A percentile compares a stretch with the other conserved stretches of the same genome.
These are phyloP conservation scores for Leptographium radiaticola DNA, from an alignment of 2,329 filamentous ascomycete species.

Conservation along the genomic window DNA sequence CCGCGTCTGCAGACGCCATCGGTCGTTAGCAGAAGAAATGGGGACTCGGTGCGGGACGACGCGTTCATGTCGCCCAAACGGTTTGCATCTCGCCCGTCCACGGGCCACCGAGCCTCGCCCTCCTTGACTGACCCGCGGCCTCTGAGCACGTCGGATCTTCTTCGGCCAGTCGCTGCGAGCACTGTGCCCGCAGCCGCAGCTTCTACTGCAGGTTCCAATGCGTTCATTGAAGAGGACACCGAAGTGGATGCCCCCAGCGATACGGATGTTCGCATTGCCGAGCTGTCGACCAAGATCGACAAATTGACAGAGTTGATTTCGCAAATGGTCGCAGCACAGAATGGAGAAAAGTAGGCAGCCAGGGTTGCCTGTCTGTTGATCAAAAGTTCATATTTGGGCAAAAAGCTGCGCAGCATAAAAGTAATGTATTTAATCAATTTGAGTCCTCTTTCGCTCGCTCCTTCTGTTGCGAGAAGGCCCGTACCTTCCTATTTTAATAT, in stretches of 20 bases:
- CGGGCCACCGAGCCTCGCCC: conserved; percentile 1
- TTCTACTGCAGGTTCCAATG: background rate
- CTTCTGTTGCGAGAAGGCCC: background rate
- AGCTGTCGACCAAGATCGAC: conserved; percentile 45
- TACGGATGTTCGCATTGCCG: conserved; percentile 32
- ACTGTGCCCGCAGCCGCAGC: background rate
- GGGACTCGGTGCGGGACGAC: background rate
- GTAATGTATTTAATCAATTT: background rate
- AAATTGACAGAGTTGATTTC: conserved; percentile 40
- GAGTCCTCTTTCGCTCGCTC: background rate
- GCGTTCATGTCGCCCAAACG: conserved; percentile 3
- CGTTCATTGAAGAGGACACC: conserved; percentile 9
- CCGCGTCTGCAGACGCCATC: conserved; percentile 17
- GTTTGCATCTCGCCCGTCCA: conserved; percentile 1
- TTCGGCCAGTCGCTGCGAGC: background rate
- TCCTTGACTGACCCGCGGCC: conserved; percentile 3
- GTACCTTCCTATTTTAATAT: background rate
- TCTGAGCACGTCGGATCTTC: conserved; percentile 7
- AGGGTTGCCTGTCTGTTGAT: background rate
- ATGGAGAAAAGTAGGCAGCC: background rate
- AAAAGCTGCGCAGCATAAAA: background rate
- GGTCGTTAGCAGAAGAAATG: background rate
- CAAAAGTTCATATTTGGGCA: background rate
- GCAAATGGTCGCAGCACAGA: conserved; percentile 19
- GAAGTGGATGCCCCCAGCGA: conserved; percentile 12